A percentile compares a stretch with the other conserved stretches of the same genome.
Evolutionary conservation across 441 rosid genomes (phyloP).

Genomic region (Adansonia madagascariensis): DNA sequence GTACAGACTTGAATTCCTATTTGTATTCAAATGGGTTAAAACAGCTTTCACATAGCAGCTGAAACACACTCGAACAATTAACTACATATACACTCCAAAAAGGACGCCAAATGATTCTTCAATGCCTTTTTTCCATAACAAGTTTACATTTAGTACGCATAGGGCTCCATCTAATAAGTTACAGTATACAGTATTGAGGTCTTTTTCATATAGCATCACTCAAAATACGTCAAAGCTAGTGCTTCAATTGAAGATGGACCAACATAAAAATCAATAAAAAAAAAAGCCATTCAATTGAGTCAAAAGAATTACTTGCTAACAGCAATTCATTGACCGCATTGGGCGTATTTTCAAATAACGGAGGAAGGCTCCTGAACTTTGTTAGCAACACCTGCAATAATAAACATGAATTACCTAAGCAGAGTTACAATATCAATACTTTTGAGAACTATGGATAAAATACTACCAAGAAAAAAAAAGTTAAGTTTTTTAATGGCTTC

Average conservation of each 20-base stretch:
- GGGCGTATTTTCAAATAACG: constrained; percentile 77
- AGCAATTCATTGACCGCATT: constrained; percentile 65
- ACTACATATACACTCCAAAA: background rate
- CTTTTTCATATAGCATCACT: background rate
- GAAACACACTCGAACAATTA: background rate
- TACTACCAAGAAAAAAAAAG: background rate
- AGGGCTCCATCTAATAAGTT: background rate
- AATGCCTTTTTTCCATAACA: background rate
- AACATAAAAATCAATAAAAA: background rate
- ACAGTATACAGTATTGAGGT: background rate
- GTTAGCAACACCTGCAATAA: constrained; percentile 71
- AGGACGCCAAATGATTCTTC: background rate
- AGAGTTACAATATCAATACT: background rate
- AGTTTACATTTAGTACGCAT: background rate
- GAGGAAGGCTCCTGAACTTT: constrained; percentile 77
- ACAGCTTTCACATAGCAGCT: background rate
- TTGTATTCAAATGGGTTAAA: background rate
- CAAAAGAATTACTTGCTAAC: constrained; percentile 62
- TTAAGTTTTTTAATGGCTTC: background rate
- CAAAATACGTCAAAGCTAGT: background rate
- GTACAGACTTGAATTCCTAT: background rate
- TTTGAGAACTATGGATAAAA: background rate
- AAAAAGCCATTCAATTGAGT: background rate
- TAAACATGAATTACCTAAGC: constrained; percentile 14
- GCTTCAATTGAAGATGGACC: background rate